Percentiles rank a stretch among this genome's conserved stretches.
These are phyloP conservation scores for carrot (Daucus carota) DNA, from an alignment of 129 eudicot species.

Conservation along the genomic window DH1_v3.0 NC_030385.2:10369001-10369500, in stretches of 20 bases:
- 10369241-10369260: constrained; percentile 94
- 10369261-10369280: constrained; percentile 97
- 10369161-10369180: constrained; percentile 96
- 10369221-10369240: constrained; percentile 97
- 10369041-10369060: neutral
- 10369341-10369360: constrained; percentile 80
- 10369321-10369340: constrained; percentile 79
- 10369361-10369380: constrained; percentile 92
- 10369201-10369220: constrained; percentile 99
- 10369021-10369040: neutral
- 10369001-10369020: neutral
- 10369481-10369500: constrained; percentile 96
- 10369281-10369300: constrained; percentile 99
- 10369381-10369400: constrained; percentile 81
- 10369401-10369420: constrained; percentile 63
- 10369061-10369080: neutral
- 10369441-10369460: constrained; percentile 88
- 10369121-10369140: neutral
- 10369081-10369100: neutral
- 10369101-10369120: neutral
- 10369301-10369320: constrained; percentile 59
- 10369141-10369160: constrained; percentile 35
- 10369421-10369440: constrained; percentile 58
- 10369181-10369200: constrained; percentile 86
- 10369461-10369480: constrained; percentile 76